phyloP scores from a whole-genome alignment of 768 basidiomycete species.

The Crassisporium funariophilum region DNA sequence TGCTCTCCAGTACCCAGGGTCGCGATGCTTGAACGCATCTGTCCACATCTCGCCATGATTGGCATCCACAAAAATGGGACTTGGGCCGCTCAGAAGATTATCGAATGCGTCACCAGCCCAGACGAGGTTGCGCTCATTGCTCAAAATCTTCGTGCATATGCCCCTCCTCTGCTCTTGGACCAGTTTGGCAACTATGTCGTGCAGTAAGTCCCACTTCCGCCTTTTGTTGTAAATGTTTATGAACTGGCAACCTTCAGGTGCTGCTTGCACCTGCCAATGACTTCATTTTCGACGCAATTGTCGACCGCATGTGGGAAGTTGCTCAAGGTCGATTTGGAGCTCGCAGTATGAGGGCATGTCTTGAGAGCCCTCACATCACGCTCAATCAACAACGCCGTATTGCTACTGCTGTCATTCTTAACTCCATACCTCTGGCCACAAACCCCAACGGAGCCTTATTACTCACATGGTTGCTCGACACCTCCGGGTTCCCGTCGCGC shows the following conservation, averaged over 20 bases:
- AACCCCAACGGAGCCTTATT: slow-evolving; percentile 97
- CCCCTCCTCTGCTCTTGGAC: slow-evolving; percentile 91
- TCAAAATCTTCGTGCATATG: slow-evolving; percentile 86
- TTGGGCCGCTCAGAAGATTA: slow-evolving; percentile 99
- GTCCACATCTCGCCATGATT: slow-evolving; percentile 94
- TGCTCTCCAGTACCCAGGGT: slow-evolving; percentile 77
- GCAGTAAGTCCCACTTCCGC: slow-evolving; percentile 55
- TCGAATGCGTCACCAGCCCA: slow-evolving; percentile 86
- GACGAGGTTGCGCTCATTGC: slow-evolving; percentile 87
- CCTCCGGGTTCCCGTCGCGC: slow-evolving; percentile 92
- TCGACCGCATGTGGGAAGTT: slow-evolving; percentile 97
- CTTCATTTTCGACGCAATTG: slow-evolving; percentile 97
- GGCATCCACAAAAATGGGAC: slow-evolving; percentile 99
- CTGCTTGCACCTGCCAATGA: slow-evolving; percentile 89
- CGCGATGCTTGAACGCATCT: slow-evolving; percentile 91
- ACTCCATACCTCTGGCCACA: slow-evolving; percentile 96
- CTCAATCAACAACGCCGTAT: slow-evolving; percentile 93
- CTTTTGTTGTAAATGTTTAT: background rate
- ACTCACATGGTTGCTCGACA: slow-evolving; percentile 95
- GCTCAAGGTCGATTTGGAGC: slow-evolving; percentile 98
- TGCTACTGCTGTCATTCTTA: slow-evolving; percentile 91
- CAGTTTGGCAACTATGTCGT: slow-evolving; percentile 94
- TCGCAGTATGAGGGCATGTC: slow-evolving; percentile 94
- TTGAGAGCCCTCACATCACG: slow-evolving; percentile 88
- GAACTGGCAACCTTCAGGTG: slow-evolving; percentile 48